phyloP scores from a whole-genome alignment of 345 rosid species.

The Firmiana major region DNA sequence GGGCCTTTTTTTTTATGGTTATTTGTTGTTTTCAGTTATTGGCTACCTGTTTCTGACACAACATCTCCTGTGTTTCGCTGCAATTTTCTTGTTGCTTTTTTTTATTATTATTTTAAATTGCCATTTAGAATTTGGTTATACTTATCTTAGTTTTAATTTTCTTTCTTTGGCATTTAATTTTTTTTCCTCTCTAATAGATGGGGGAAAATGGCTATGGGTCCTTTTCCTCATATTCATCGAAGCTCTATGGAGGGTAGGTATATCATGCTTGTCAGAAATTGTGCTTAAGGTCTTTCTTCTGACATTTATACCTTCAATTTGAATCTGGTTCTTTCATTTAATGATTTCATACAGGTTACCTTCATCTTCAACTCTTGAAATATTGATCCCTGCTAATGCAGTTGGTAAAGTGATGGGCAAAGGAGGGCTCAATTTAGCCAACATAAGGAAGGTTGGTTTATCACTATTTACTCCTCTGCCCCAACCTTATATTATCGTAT shows the following conservation, averaged over 20 bases:
- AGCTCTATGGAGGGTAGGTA: slow-evolving; percentile 71
- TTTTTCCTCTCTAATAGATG: slow-evolving; percentile 33
- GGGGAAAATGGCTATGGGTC: slow-evolving; percentile 65
- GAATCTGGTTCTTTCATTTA: slow-evolving; percentile 13
- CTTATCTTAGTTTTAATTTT: not conserved
- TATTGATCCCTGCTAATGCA: slow-evolving; percentile 80
- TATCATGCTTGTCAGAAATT: slow-evolving; percentile 9
- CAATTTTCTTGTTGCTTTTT: not conserved
- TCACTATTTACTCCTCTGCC: not conserved
- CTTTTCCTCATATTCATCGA: slow-evolving; percentile 64
- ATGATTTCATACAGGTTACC: slow-evolving; percentile 43
- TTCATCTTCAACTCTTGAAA: slow-evolving; percentile 56
- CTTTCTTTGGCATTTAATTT: not conserved
- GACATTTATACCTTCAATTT: not conserved
- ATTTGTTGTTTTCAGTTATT: not conserved
- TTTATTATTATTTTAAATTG: not conserved
- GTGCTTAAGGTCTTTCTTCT: not conserved
- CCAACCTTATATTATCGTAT: not conserved
- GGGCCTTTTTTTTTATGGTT: not conserved
- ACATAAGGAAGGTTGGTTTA: slow-evolving; percentile 72
- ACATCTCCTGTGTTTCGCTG: not conserved
- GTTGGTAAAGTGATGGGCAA: slow-evolving; percentile 90
- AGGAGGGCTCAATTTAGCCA: slow-evolving; percentile 85
- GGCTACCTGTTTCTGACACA: no score
- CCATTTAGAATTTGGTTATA: not conserved